Base-by-base conservation (phyloP, 2,329 filamentous ascomycete species). In the Arthrobotrys musiformis region DNA sequence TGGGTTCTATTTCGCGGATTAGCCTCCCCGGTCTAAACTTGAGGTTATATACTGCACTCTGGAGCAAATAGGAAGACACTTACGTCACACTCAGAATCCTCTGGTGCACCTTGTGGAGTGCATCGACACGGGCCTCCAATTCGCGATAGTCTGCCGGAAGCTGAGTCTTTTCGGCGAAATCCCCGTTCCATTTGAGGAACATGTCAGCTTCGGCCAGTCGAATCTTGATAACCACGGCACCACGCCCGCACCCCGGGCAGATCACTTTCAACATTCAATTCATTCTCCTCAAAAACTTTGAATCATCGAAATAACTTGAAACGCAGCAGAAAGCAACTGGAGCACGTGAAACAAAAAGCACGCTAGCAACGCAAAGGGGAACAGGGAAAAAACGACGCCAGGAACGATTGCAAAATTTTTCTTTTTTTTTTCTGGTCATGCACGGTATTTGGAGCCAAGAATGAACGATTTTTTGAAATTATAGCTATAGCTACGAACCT, bases 51-150 rank as follows among this genome's bases (percentile, higher is more conserved):
- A 15, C 35, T 63, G 33, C 24, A 30, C n/a, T 19, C 19, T 28
- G 19, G 19, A 22, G n/a, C 15, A 50, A 56, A 77, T 35, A 24
- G 46, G 28, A 37, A 9, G 13, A 73, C 67, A 89, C 92, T 85
- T 87, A 97, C 92, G 95, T 99, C 83, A 98, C 95, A 81, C 93
- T 90, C 79, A 99, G 90, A 87, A 99, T 92, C 87, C 97, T 97
- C 86, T 97, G 93, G 85, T 99, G 95, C 76, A 97, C 95, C 83
- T 92, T 90, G 88, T 97, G 98, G 83, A 99, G 87, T 75, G 95
- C 95, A 89, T 99, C 95, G 82, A 98, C 93, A 80, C 94, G 91
- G 89, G 97, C 97, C 89, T 99, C 95, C 79, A 99, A 91, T 85
- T 98, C 94, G 83, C 97, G 92, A 85, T 99, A 99, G 85, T 98